A percentile compares a stretch with the other conserved stretches of the same genome.
These are phyloP conservation scores for Teratosphaeria pseudoeucalypti DNA, from an alignment of 2,329 filamentous ascomycete genomes.

Conservation along the genomic window DNA sequence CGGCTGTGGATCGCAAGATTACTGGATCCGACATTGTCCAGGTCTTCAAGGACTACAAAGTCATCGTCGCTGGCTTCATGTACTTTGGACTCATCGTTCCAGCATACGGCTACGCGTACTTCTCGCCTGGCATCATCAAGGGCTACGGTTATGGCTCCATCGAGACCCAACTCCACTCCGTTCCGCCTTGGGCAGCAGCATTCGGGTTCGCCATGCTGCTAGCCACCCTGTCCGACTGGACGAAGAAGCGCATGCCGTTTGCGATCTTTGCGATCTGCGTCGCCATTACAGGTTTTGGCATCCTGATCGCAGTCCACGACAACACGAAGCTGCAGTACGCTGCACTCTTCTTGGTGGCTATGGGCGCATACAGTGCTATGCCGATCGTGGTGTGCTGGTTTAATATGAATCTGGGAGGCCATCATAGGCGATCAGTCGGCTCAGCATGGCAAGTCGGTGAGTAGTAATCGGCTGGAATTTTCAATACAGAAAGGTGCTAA, in stretches of 20 bases:
- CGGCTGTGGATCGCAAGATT: conserved; percentile 35
- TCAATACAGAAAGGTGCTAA: background rate
- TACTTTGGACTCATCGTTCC: conserved; percentile 40
- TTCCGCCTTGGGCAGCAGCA: conserved; percentile 57
- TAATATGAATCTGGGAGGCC: conserved; percentile 44
- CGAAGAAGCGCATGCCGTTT: conserved; percentile 66
- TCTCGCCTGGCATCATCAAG: conserved; percentile 35
- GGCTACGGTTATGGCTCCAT: conserved; percentile 42
- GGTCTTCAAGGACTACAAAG: conserved; percentile 41
- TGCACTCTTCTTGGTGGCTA: conserved; percentile 70
- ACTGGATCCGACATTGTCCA: conserved; percentile 31
- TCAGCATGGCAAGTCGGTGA: conserved; percentile 38
- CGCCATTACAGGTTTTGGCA: conserved; percentile 62
- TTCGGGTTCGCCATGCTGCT: conserved; percentile 71
- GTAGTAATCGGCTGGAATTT: background rate
- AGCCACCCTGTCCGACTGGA: conserved; percentile 60
- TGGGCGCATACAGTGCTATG: conserved; percentile 67
- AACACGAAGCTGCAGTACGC: conserved; percentile 60
- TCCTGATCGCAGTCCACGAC: conserved; percentile 62
- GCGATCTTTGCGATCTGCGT: conserved; percentile 58
- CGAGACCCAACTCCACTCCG: conserved; percentile 44
- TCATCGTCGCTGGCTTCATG: conserved; percentile 41
- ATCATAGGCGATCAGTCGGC: conserved; percentile 26
- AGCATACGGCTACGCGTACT: conserved; percentile 27
- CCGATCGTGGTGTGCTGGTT: conserved; percentile 55